Evolutionary conservation across 73 alveolate species (phyloP).

Genomic region (Paramecium sexaurelia): DNA sequence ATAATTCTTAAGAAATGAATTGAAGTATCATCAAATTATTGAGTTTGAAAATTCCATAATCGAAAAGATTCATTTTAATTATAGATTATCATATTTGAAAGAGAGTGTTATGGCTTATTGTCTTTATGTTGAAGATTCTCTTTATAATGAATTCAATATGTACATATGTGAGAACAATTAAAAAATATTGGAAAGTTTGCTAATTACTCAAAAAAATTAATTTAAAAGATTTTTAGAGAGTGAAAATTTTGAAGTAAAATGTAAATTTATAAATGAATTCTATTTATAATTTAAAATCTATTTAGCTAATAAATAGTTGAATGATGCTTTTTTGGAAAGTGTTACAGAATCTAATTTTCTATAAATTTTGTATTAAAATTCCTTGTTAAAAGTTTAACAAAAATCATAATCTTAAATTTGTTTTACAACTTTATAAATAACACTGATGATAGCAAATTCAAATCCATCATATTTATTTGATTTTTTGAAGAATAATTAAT

Average conservation of each 20-base stretch:
- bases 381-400: background rate
- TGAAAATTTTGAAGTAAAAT: background rate
- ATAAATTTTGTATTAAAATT: background rate
- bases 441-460: background rate
- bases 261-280: conserved; percentile 36
- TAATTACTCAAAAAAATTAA: background rate
- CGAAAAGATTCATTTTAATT: conserved; percentile 11
- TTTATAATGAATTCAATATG: background rate
- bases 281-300: background rate
- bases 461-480: background rate
- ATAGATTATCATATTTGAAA: conserved; percentile 24
- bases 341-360: background rate
- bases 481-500: background rate
- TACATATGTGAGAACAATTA: background rate
- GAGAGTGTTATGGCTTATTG: conserved; percentile 43
- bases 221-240: background rate
- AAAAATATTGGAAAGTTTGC: background rate
- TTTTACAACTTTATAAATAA: background rate
- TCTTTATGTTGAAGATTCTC: conserved; percentile 13
- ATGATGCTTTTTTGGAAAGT: background rate
- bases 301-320: background rate
- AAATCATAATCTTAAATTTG: background rate
- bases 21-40: background rate
- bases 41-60: background rate
- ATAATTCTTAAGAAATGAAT: background rate